Evolutionary conservation across 768 basidiomycete species (phyloP).

Genomic region (Pleurotus tuoliensis): DNA sequence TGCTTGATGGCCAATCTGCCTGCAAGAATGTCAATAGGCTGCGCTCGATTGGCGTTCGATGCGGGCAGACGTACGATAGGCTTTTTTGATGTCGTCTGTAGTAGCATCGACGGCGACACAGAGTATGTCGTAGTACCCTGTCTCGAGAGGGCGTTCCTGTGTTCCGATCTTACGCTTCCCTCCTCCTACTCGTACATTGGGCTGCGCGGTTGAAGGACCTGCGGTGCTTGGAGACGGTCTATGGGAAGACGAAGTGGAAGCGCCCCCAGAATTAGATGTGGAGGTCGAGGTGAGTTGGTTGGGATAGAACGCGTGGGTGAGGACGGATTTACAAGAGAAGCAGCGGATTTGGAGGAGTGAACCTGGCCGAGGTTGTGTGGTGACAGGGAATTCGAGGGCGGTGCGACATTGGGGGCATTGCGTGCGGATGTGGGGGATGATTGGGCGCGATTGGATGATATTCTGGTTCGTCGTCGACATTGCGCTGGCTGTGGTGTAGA

Average conservation of each 20-base stretch:
- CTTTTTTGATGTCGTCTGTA: slow-evolving; percentile 85
- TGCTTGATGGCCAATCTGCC: slow-evolving; percentile 85
- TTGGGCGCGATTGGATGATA: slow-evolving; percentile 44
- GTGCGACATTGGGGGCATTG: slow-evolving; percentile 54
- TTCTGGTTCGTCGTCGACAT: neutral
- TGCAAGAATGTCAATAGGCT: slow-evolving; percentile 19
- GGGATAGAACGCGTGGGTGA: slow-evolving; percentile 66
- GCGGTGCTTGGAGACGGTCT: slow-evolving; percentile 19
- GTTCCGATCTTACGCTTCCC: slow-evolving; percentile 72
- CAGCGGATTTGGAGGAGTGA: slow-evolving; percentile 67
- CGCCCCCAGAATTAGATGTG: slow-evolving; percentile 10
- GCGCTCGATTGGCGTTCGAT: neutral
- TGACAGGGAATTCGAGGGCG: slow-evolving; percentile 63
- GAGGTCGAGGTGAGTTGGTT: slow-evolving; percentile 43
- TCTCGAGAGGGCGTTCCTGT: slow-evolving; percentile 84
- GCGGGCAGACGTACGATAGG: slow-evolving; percentile 60
- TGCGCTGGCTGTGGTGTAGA: too few species aligned
- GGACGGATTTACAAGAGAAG: slow-evolving; percentile 57
- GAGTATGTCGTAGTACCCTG: slow-evolving; percentile 85
- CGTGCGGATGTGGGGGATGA: slow-evolving; percentile 64
- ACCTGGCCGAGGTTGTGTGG: slow-evolving; percentile 48
- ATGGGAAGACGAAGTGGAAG: slow-evolving; percentile 11
- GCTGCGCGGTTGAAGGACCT: neutral
- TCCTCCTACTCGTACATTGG: slow-evolving; percentile 38
- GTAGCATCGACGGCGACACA: slow-evolving; percentile 73